These are phyloP conservation scores for Juglanconis oblonga DNA, from an alignment of 2,329 filamentous ascomycete genomes.

Conservation along the genomic window DNA sequence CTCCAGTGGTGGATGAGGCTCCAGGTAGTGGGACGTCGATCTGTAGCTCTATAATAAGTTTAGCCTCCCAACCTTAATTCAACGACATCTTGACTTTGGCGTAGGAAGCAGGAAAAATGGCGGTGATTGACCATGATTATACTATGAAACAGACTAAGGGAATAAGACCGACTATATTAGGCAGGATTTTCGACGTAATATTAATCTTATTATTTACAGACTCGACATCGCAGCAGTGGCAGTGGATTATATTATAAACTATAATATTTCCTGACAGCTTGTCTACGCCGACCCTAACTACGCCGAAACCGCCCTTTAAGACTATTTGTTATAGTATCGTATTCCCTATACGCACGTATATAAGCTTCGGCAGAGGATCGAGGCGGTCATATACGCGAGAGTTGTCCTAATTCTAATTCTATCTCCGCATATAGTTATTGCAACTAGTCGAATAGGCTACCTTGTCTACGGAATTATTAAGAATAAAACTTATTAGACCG, in stretches of 20 bases:
- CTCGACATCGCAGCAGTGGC: background rate
- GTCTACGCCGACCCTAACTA: conserved; percentile 14
- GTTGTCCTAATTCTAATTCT: background rate
- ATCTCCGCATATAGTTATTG: background rate
- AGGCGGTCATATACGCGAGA: background rate
- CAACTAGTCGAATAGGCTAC: background rate
- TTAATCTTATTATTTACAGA: background rate
- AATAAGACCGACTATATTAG: background rate
- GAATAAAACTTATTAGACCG: conserved; percentile 1
- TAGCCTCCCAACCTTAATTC: too few relatives aligned
- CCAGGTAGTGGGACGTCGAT: too few relatives aligned
- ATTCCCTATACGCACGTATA: background rate
- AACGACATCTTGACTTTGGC: too few relatives aligned
- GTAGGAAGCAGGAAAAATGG: too few relatives aligned
- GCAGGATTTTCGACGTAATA: background rate
- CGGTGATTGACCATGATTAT: background rate
- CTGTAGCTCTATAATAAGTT: too few relatives aligned
- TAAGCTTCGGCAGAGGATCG: background rate
- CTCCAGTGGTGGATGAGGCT: too few relatives aligned
- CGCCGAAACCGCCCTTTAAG: conserved; percentile 13
- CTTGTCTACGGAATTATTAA: background rate
- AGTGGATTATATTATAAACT: conserved; percentile 15
- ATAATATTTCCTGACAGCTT: conserved; percentile 7
- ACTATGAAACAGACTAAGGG: background rate
- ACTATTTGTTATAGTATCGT: conserved; percentile 15